A percentile compares a stretch with the other conserved stretches of the same genome.
Evolutionary conservation across 352 stramenopile genomes (phyloP).

Genomic region (Phytophthora cryptogea): DNA sequence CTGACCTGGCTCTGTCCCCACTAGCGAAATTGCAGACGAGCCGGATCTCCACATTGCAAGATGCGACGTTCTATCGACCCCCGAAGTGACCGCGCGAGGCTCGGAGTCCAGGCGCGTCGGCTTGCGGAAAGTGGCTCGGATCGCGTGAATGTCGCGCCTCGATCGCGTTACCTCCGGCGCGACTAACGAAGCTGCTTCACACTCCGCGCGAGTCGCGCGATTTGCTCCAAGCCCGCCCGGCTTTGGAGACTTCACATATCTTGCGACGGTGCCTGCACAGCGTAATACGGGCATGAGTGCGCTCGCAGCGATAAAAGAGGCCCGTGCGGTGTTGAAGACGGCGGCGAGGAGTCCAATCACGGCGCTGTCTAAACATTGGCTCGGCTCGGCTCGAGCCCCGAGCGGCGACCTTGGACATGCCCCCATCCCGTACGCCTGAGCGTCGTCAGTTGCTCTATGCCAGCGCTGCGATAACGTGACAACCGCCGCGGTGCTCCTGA

Average conservation of each 20-base stretch:
- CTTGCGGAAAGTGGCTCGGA: slow-evolving; percentile 3
- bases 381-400: slow-evolving; percentile 4
- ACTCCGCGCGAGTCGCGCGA: background rate
- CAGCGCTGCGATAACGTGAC: slow-evolving; percentile 13
- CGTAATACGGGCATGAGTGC: slow-evolving; percentile 34
- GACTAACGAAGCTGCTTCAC: slow-evolving; percentile 26
- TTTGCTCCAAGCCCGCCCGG: slow-evolving; percentile 14
- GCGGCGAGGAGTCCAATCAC: slow-evolving; percentile 15
- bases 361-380: slow-evolving; percentile 21
- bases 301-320: slow-evolving; percentile 16
- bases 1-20: slow-evolving; percentile 1
- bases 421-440: slow-evolving; percentile 15
- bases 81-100: background rate
- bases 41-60: background rate
- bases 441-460: slow-evolving; percentile 24
- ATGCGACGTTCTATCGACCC: slow-evolving; percentile 6
- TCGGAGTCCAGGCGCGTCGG: slow-evolving; percentile 1
- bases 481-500: background rate
- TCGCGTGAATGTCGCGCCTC: slow-evolving; percentile 3
- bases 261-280: slow-evolving; percentile 25
- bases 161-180: slow-evolving; percentile 15
- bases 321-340: slow-evolving; percentile 18
- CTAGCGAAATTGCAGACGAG: slow-evolving; percentile 16
- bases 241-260: slow-evolving; percentile 29
- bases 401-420: background rate